phyloP scores from a whole-genome alignment of 768 basidiomycete species.

The Tricholoma hemisulphureum region DNA sequence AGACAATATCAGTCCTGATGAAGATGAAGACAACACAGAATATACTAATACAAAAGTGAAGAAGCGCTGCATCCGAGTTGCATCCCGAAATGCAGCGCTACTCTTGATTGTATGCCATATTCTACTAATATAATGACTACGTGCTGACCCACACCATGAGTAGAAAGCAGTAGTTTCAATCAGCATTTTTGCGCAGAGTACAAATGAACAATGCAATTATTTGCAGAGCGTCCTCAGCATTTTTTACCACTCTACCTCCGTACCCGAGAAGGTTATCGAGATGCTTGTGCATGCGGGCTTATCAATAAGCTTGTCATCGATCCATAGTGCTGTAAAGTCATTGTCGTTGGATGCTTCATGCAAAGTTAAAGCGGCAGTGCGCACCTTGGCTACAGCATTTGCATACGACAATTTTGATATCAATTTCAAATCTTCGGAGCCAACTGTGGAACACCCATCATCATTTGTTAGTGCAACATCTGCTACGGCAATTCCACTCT shows the following conservation, averaged over 20 bases:
- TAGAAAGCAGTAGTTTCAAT: neutral
- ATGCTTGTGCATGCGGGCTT: constrained; percentile 22
- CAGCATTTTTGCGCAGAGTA: neutral
- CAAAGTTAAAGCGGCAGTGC: constrained; percentile 13
- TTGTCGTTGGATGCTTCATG: constrained; percentile 17
- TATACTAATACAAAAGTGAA: neutral
- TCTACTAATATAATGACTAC: neutral
- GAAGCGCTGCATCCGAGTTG: neutral
- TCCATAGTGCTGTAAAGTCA: constrained; percentile 15
- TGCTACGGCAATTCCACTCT: constrained; percentile 22
- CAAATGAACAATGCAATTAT: too few relatives aligned
- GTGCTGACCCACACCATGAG: neutral
- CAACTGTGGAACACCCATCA: constrained; percentile 25
- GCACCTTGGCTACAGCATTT: constrained; percentile 19
- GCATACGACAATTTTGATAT: constrained; percentile 42
- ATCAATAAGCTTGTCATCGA: constrained; percentile 17
- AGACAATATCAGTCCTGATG: neutral
- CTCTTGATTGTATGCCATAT: neutral
- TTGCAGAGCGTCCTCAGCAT: constrained; percentile 15
- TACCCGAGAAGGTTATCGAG: constrained; percentile 23
- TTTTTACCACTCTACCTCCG: constrained; percentile 36
- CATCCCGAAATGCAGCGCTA: neutral
- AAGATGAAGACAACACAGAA: neutral
- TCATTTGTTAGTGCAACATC: constrained; percentile 30
- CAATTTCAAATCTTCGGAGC: constrained; percentile 22